Percentiles rank a stretch among this genome's conserved stretches.
phyloP scores from a whole-genome alignment of 176 grass and related monocot genomes.

The Aegilops bicornis region DNA sequence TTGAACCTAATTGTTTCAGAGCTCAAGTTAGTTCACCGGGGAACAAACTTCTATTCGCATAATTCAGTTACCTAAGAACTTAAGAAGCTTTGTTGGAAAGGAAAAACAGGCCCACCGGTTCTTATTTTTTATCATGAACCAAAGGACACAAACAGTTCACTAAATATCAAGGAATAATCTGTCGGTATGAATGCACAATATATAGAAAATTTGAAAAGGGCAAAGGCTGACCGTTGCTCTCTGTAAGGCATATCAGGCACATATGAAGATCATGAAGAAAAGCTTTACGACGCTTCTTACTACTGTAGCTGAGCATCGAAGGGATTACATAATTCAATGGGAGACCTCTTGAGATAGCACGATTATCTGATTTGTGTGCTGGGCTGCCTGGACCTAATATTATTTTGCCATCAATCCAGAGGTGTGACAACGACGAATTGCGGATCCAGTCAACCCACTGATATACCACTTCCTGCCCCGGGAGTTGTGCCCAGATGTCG shows the following conservation, averaged over 20 bases:
- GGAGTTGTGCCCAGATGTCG: conserved; percentile 38
- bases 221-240: background rate
- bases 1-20: conserved; percentile 20
- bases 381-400: conserved; percentile 22
- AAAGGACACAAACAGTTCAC: no score
- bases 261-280: conserved; percentile 42
- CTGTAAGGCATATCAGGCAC: conserved; percentile 41
- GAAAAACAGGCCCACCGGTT: background rate
- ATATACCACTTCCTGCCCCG: conserved; percentile 47
- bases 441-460: conserved; percentile 58
- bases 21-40: background rate
- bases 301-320: conserved; percentile 36
- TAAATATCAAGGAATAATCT: no score
- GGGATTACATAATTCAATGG: conserved; percentile 40
- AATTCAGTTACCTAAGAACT: background rate
- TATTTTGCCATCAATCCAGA: conserved; percentile 40
- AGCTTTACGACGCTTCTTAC: conserved; percentile 30
- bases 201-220: background rate
- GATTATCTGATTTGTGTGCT: background rate
- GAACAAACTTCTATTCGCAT: background rate
- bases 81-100: background rate
- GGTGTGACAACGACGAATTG: conserved; percentile 38
- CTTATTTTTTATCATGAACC: background rate
- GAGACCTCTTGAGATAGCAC: conserved; percentile 30
- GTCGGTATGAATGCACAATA: background rate